Evolutionary conservation across 1,284 basidiomycete genomes (phyloP).

Genomic region (Cryptococcus neoformans): DNA sequence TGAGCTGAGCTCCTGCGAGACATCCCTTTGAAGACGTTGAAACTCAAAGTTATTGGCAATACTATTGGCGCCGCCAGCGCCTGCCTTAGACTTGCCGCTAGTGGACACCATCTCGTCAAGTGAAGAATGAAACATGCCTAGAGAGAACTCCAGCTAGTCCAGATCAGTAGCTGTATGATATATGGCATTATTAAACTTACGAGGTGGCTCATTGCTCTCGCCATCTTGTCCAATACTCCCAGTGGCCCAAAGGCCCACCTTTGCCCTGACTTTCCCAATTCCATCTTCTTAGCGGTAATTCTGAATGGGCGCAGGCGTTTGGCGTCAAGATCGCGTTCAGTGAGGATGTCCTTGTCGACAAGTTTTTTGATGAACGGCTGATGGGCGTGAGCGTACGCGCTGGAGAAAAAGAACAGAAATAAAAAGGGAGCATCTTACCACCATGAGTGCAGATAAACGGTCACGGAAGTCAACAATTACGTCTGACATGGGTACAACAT

Average conservation of each 20-base stretch:
- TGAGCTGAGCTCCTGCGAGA: slow-evolving; percentile 39
- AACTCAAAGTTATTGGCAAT: slow-evolving; percentile 45
- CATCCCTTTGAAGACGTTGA: slow-evolving; percentile 42
- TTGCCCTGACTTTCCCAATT: slow-evolving; percentile 24
- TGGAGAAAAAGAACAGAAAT: neutral
- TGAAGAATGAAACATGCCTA: slow-evolving; percentile 68
- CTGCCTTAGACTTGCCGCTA: slow-evolving; percentile 39
- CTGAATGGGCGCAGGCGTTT: slow-evolving; percentile 40
- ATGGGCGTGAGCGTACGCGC: neutral
- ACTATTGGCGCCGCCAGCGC: slow-evolving; percentile 27
- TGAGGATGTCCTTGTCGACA: slow-evolving; percentile 37
- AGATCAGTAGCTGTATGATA: neutral
- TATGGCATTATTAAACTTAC: slow-evolving; percentile 51
- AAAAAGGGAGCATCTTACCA: slow-evolving; percentile 54
- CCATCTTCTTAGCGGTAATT: slow-evolving; percentile 36
- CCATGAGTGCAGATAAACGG: slow-evolving; percentile 61
- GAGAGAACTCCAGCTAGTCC: slow-evolving; percentile 71
- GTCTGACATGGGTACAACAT: slow-evolving; percentile 65
- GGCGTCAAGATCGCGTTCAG: slow-evolving; percentile 38
- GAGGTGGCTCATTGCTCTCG: slow-evolving; percentile 75
- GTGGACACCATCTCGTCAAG: slow-evolving; percentile 52
- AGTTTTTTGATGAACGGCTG: slow-evolving; percentile 44
- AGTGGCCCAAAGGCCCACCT: slow-evolving; percentile 32
- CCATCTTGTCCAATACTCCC: slow-evolving; percentile 53
- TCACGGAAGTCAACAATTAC: slow-evolving; percentile 39